A percentile compares a stretch with the other conserved stretches of the same genome.
Conservation (phyloP, 805 yeast species). For the Ogataea saltuana region DNA sequence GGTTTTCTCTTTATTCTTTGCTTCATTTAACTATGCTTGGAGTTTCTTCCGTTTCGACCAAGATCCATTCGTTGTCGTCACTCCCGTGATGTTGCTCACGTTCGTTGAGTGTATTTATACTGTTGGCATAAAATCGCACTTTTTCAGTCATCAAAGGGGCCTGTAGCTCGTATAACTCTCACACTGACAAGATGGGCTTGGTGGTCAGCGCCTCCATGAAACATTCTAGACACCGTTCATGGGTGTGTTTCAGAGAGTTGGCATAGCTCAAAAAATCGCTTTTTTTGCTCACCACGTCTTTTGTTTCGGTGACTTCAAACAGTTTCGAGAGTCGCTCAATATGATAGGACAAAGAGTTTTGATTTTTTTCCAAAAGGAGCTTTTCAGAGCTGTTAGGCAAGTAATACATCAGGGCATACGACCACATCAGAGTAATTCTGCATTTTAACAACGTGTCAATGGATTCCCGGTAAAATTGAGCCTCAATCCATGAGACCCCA, state of each 20-base stretch:
- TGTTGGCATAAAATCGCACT: not conserved
- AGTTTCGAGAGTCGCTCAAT: constrained; percentile 37
- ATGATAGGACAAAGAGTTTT: constrained; percentile 25
- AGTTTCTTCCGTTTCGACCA: no score
- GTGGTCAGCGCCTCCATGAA: constrained; percentile 22
- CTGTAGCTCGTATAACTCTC: not conserved
- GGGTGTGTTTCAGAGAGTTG: constrained; percentile 24
- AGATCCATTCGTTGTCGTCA: no score
- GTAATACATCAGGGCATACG: constrained; percentile 79
- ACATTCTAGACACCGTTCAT: constrained; percentile 24
- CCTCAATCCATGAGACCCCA: constrained; percentile 82
- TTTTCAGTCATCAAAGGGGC: not conserved
- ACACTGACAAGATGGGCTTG: not conserved
- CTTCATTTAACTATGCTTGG: constrained; percentile 1
- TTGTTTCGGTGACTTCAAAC: constrained; percentile 34
- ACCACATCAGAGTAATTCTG: constrained; percentile 83
- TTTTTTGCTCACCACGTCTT: constrained; percentile 30
- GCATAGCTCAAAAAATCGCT: constrained; percentile 26
- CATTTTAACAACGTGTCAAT: constrained; percentile 64
- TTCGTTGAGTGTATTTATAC: not conserved
- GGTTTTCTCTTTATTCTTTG: constrained; percentile 2
- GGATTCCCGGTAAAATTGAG: constrained; percentile 78
- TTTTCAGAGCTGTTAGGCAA: constrained; percentile 51
- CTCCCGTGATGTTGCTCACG: constrained; percentile 7
- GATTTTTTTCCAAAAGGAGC: constrained; percentile 55